These are phyloP conservation scores for Corinectria fuckeliana DNA, from an alignment of 2,329 filamentous ascomycete species.

Conservation along the genomic window DNA sequence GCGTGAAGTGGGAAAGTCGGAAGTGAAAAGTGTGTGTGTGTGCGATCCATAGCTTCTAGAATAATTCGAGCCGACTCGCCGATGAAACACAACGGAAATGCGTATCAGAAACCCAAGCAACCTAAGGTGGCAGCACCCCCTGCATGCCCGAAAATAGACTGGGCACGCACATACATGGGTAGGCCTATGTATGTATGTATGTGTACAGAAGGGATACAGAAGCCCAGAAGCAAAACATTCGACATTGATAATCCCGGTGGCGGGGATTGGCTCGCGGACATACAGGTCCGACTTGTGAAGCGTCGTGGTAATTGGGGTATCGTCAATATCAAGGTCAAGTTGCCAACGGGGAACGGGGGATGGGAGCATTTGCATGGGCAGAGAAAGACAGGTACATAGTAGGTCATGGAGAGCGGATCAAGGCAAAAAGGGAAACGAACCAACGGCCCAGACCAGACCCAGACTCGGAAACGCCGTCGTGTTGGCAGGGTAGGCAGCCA, in stretches of 20 bases:
- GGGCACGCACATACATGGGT: neutral
- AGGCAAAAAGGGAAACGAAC: neutral
- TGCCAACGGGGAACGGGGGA: neutral
- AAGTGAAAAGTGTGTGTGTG: conserved; percentile 20
- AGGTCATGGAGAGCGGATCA: neutral
- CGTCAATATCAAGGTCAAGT: neutral
- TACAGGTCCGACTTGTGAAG: conserved; percentile 21
- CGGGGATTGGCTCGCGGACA: conserved; percentile 28
- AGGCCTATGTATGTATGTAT: too few species aligned
- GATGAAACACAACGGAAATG: conserved; percentile 22
- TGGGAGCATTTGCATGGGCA: neutral
- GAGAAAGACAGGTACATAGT: neutral
- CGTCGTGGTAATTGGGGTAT: conserved; percentile 7
- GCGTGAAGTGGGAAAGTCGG: neutral
- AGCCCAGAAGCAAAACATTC: conserved; percentile 16
- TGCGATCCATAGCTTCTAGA: conserved; percentile 27
- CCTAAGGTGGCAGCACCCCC: too few species aligned
- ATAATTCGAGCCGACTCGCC: conserved; percentile 24
- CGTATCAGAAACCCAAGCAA: conserved; percentile 1
- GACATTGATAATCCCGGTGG: conserved; percentile 14
- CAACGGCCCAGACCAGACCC: neutral
- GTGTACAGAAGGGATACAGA: neutral
- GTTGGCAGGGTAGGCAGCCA: neutral
- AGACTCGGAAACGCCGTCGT: conserved; percentile 11
- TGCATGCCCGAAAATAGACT: conserved; percentile 6